Evolutionary conservation across 2,329 filamentous ascomycete genomes (phyloP), one percentile per base, ranked within the genome.

Genomic region (Teratosphaeria nubilosa): DNA sequence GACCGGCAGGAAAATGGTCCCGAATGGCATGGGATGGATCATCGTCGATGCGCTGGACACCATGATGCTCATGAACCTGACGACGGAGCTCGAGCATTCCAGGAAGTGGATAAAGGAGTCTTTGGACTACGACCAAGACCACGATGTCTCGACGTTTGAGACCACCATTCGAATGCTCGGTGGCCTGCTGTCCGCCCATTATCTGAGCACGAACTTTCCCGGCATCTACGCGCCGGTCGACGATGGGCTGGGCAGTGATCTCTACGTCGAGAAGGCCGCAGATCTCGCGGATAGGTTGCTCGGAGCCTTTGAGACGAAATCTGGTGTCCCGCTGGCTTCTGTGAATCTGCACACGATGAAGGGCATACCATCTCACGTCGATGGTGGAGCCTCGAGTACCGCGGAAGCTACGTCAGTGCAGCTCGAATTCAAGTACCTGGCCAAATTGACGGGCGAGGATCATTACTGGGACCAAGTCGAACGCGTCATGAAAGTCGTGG

Each of bases 131-230:
- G 86, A 96, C 60, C 90, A 96, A 73, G 82, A 96, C 68, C 91
- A 96, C 72, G 90, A 96, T 71, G 92, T 99, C 58, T 97, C 91
- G 73, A 96, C 91, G 0, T 99, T 97, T 67, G 94, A 99, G 76
- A 97, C 92, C 7, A 97, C 92, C 0, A 97, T 97, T 67, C 88
- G 94, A 56, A 97, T 97, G 91, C 79, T 99, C 54, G 94, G 94
- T 16, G 94, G 94, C 11, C 78, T 99, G 50, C 79, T 99, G 34
- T 91, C 91, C 1, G 94, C 94, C 10, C 91, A 99, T 72, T 97
- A 97, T 73, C 80, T 99, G n/a, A 92, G 91, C 24, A 94, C 84
- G 25, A 82, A 83, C 57, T 92, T 86, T 65, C 90, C 91, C 0
- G 75, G 87, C n/a, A 79, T 96, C 64, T 78, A 91, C 58, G 69